These are phyloP conservation scores for Hygrophila difformis DNA, from an alignment of 257 asterid genomes.

Conservation along the genomic window DNA sequence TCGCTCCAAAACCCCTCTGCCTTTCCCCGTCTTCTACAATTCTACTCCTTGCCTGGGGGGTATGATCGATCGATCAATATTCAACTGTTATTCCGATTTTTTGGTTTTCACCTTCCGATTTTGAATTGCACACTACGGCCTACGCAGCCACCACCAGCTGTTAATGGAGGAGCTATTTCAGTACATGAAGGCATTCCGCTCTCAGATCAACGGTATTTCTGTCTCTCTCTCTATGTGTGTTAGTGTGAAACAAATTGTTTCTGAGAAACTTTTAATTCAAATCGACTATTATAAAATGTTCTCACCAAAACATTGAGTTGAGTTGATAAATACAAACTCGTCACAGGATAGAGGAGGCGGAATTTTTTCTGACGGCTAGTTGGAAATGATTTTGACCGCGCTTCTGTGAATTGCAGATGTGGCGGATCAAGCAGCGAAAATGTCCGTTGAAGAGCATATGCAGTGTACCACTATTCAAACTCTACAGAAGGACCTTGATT, in stretches of 20 bases:
- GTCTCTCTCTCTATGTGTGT: too few species aligned
- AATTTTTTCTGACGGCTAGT: slow-evolving; percentile 1
- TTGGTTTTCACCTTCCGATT: neutral
- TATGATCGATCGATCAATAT: neutral
- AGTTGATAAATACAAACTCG: neutral
- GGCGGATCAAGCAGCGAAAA: slow-evolving; percentile 83
- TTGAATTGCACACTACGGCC: too few species aligned
- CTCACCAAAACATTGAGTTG: slow-evolving; percentile 6
- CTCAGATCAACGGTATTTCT: slow-evolving; percentile 69
- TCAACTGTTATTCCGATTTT: too few species aligned
- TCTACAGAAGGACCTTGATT: slow-evolving; percentile 59
- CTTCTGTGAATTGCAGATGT: slow-evolving; percentile 47
- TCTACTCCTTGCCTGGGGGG: too few species aligned
- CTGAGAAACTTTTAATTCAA: slow-evolving; percentile 3
- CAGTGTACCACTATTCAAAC: slow-evolving; percentile 44
- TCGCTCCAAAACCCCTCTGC: too few species aligned
- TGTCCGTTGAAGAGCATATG: slow-evolving; percentile 75
- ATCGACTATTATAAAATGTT: neutral
- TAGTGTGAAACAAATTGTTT: neutral
- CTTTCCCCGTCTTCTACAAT: too few species aligned
- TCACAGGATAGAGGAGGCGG: too few species aligned
- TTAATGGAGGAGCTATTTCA: slow-evolving; percentile 76
- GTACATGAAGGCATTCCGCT: slow-evolving; percentile 74
- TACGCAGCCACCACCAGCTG: slow-evolving; percentile 10
- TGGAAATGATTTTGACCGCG: slow-evolving; percentile 3